Base-by-base conservation (phyloP, 2,329 filamentous ascomycete genomes). In the Coleophoma cylindrospora region DNA sequence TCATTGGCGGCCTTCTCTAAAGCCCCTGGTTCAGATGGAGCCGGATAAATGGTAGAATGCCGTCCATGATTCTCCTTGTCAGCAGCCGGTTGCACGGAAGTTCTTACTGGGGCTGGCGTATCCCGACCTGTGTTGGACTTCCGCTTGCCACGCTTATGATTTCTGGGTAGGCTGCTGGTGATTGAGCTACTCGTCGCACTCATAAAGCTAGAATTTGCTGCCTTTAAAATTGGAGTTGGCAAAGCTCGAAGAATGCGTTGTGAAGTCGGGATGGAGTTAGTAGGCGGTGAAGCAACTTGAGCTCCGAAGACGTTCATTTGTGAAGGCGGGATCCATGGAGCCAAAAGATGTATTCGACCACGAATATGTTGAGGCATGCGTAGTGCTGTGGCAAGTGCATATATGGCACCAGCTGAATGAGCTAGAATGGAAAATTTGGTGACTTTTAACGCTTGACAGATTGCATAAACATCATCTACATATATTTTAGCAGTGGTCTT, bases 401-500 rank as follows among this genome's bases (percentile, higher is more conserved):
- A 99, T 47, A 99, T 95, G n/a, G 94, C 92, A 14, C 94, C 94
- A 1, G 94, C 94, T 1, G 92, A 97, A 68, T 99, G 94, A 2
- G 94, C 94, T 2, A 99, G 78, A 17, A 99, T 88, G 7, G 92
- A 97, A 65, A 99, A 99, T 59, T 96, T 95, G 11, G 86, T 94
- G 56, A 99, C 95, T 59, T 90, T 91, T 41, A 99, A 77, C 13
- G 87, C 77, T 63, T 96, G 89, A 66, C 94, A 99, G 51, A 99
- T 95, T 47, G 91, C 86, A 52, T 95, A 88, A 13, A 99, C 90
- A 68, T 99, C 94, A 63, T 81, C 78, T 80, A 52, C 2, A 53
- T 2, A 53, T 2, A 38, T 3, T 55, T 64, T 73, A 65, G 55
- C 45, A 49, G 40, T n/a, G 38, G 12, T 33, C 48, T 13, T 34